Evolutionary conservation across 331 rosid species (phyloP).

Genomic region (Acacia concinna): DNA sequence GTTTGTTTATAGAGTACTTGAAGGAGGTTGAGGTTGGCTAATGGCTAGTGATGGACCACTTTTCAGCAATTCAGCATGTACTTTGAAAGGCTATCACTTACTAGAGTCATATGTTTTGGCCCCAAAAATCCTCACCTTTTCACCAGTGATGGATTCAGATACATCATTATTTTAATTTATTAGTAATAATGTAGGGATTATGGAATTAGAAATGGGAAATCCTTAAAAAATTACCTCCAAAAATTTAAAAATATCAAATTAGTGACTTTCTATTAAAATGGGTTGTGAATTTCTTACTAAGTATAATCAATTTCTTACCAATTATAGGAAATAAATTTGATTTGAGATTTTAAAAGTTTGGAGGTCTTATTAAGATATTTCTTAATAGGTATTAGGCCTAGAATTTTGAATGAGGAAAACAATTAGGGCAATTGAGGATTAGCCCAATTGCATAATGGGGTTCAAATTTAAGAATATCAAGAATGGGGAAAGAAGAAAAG

Average conservation of each 20-base stretch:
- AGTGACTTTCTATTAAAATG: too few species aligned
- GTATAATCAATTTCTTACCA: too few species aligned
- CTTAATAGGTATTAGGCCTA: too few species aligned
- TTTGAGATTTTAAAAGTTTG: too few species aligned
- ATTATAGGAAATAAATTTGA: too few species aligned
- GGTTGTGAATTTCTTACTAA: too few species aligned
- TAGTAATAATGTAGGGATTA: background rate
- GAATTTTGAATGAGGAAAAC: background rate
- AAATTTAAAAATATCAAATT: too few species aligned
- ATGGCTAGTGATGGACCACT: background rate
- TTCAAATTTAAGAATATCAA: background rate
- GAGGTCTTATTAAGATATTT: too few species aligned
- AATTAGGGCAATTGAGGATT: background rate
- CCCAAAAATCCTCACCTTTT: background rate
- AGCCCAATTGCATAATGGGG: background rate
- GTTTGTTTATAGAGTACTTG: background rate
- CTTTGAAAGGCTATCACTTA: background rate
- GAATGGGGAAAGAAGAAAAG: background rate
- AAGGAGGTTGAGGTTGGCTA: background rate
- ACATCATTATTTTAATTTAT: background rate
- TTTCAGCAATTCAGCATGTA: background rate
- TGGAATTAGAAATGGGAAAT: background rate
- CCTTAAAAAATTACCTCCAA: too few species aligned
- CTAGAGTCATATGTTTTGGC: background rate
- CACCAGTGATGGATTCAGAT: background rate